Evolutionary conservation across 1,284 basidiomycete species (phyloP).

Genomic region (Phellopilus nigrolimitatus): DNA sequence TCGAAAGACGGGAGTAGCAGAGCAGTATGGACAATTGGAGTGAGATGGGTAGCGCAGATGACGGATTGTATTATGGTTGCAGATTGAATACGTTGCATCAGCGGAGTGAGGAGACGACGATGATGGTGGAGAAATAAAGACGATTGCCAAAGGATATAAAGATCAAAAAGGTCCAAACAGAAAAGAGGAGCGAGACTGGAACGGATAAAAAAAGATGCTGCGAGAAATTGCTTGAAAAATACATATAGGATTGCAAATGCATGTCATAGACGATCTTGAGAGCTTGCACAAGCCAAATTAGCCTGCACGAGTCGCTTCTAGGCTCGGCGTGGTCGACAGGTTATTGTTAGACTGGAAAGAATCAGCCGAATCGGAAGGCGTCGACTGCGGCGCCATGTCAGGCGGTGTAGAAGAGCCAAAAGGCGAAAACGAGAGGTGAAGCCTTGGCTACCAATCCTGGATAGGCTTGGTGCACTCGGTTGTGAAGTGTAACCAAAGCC

Average conservation of each 20-base stretch:
- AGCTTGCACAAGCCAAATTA: constrained; percentile 10
- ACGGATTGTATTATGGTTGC: constrained; percentile 1
- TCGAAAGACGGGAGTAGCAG: background rate
- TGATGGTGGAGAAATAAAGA: background rate
- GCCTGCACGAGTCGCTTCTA: constrained; percentile 17
- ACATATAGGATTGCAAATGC: constrained; percentile 16
- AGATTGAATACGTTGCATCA: constrained; percentile 7
- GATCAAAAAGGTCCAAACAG: constrained; percentile 9
- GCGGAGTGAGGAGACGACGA: background rate
- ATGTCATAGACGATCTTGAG: constrained; percentile 8
- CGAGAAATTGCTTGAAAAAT: constrained; percentile 16
- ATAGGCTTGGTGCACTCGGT: constrained; percentile 9
- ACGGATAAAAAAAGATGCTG: background rate
- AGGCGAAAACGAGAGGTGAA: constrained; percentile 20
- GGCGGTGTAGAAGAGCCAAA: constrained; percentile 22
- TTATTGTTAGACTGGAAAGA: constrained; percentile 12
- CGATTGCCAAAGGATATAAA: constrained; percentile 3
- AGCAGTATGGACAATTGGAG: constrained; percentile 2
- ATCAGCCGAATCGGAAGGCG: constrained; percentile 14
- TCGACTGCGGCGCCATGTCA: constrained; percentile 9
- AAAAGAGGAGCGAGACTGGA: constrained; percentile 1
- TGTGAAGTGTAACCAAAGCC: constrained; percentile 12
- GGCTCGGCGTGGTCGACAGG: constrained; percentile 13
- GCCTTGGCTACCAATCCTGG: constrained; percentile 14
- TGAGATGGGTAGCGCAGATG: constrained; percentile 7